phyloP scores from a whole-genome alignment of 169 alveolate species.

The Cryptosporidium meleagridis region DNA sequence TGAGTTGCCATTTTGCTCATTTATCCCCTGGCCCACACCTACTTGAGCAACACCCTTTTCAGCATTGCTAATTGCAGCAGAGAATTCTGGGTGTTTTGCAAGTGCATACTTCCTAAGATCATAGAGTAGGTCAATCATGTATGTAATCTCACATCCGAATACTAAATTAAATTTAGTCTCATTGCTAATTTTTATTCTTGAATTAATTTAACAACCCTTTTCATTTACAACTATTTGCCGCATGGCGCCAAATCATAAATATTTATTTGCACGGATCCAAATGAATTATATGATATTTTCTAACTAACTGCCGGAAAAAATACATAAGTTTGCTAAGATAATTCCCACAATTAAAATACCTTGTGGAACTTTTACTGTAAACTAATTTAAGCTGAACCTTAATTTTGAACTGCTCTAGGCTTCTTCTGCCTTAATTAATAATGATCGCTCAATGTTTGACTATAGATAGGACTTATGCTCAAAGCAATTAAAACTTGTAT shows the following conservation, averaged over 20 bases:
- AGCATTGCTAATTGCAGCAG: not conserved
- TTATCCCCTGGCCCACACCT: not conserved
- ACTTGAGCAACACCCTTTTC: slow-evolving; percentile 18
- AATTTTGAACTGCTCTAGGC: not conserved
- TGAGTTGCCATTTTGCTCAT: not conserved
- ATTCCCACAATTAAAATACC: no score
- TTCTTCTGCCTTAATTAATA: no score
- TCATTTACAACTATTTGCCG: not conserved
- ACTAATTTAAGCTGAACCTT: not conserved
- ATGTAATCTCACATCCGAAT: not conserved
- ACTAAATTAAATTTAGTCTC: not conserved
- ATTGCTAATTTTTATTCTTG: not conserved
- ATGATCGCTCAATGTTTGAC: not conserved
- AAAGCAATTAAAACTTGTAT: no score
- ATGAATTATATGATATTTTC: no score
- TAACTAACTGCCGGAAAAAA: not conserved
- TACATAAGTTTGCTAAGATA: not conserved
- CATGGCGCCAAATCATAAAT: not conserved
- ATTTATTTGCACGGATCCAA: no score
- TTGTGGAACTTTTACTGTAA: no score
- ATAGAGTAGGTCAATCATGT: slow-evolving; percentile 53
- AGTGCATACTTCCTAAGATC: slow-evolving; percentile 51
- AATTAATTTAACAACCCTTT: not conserved
- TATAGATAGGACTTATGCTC: not conserved
- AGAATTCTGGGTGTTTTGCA: slow-evolving; percentile 42